These are phyloP conservation scores for Xylaria nigripes DNA, from an alignment of 495 filamentous ascomycete genomes.

Conservation along the genomic window DNA sequence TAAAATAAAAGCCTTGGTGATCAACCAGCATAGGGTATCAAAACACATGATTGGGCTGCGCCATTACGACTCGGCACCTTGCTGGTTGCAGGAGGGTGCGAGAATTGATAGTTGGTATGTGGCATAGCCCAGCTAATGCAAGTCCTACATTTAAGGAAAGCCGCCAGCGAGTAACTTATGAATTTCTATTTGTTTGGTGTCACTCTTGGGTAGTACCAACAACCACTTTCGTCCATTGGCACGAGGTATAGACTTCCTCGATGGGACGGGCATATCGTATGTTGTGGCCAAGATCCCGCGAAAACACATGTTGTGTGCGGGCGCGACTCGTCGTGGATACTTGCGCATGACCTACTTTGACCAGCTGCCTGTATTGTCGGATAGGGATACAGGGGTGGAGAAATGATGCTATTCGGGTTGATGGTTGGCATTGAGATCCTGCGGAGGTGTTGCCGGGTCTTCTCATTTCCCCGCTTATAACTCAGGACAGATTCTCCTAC, in stretches of 20 bases:
- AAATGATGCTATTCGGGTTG: too few species aligned
- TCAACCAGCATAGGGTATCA: neutral
- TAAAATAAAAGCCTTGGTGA: neutral
- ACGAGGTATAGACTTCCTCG: neutral
- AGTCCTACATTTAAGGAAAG: constrained; percentile 1
- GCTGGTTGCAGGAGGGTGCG: neutral
- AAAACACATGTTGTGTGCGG: too few species aligned
- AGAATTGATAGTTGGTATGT: constrained; percentile 9
- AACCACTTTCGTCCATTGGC: neutral
- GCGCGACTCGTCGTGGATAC: too few species aligned
- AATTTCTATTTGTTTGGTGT: neutral
- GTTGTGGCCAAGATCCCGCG: neutral
- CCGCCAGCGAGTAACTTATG: neutral
- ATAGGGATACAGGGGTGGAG: too few species aligned
- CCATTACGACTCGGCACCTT: neutral
- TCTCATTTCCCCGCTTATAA: too few species aligned
- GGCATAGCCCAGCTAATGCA: constrained; percentile 7
- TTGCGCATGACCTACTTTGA: too few species aligned
- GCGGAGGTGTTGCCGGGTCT: too few species aligned
- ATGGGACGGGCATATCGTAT: neutral
- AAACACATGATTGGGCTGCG: constrained; percentile 5
- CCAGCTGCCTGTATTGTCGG: too few species aligned
- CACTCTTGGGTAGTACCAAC: neutral
- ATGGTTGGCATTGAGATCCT: too few species aligned
- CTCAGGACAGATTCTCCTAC: too few species aligned